phyloP scores from a whole-genome alignment of 805 yeast species.

The Metschnikowia gruessii region DNA sequence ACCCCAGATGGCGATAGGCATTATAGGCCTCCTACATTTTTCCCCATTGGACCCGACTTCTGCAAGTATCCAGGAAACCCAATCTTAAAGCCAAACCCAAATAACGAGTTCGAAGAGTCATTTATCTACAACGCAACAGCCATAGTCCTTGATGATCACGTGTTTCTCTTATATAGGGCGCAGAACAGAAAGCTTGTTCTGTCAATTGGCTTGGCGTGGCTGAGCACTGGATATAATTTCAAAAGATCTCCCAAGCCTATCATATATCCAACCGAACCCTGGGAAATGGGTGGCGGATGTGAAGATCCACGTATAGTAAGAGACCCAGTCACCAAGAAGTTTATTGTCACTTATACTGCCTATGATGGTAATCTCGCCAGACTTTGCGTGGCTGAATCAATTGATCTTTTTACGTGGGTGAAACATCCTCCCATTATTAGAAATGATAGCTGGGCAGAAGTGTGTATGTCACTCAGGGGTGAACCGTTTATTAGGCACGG shows the following conservation, averaged over 20 bases:
- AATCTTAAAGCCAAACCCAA: constrained; percentile 37
- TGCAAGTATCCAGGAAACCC: constrained; percentile 36
- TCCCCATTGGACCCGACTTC: constrained; percentile 42
- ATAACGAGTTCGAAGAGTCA: constrained; percentile 36
- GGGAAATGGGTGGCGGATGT: constrained; percentile 42
- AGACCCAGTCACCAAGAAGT: constrained; percentile 33
- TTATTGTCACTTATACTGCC: constrained; percentile 42
- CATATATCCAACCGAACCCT: constrained; percentile 35
- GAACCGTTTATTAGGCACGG: constrained; percentile 26
- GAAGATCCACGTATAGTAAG: constrained; percentile 44
- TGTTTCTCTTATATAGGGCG: constrained; percentile 38
- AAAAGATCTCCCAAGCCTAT: constrained; percentile 31
- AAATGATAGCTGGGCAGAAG: constrained; percentile 30
- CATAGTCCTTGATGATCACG: constrained; percentile 37
- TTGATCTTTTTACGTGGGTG: constrained; percentile 37
- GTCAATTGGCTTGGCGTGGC: constrained; percentile 42
- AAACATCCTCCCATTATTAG: constrained; percentile 37
- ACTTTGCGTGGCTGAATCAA: constrained; percentile 39
- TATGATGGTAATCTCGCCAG: constrained; percentile 35
- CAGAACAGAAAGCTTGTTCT: constrained; percentile 34
- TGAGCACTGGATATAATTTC: constrained; percentile 37
- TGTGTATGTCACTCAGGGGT: constrained; percentile 27
- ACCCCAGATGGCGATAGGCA: constrained; percentile 31
- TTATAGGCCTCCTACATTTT: constrained; percentile 33
- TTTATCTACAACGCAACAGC: constrained; percentile 44